These are phyloP conservation scores for Yamadazyma sp. DNA, from an alignment of 1,139 yeast genomes.

Conservation along the genomic window DNA sequence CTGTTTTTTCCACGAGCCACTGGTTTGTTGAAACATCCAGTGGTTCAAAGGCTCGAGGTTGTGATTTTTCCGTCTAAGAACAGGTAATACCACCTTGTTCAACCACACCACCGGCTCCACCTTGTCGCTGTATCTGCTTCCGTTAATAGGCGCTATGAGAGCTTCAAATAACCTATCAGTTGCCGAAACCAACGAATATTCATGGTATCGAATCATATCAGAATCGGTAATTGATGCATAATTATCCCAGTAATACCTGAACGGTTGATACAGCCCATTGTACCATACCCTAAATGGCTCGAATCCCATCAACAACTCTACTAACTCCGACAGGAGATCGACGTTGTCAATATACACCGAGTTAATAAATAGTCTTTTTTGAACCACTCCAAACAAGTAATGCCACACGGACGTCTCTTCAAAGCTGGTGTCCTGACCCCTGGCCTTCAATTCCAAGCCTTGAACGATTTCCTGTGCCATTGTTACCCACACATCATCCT, in stretches of 20 bases:
- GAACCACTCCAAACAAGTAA: slow-evolving; percentile 8
- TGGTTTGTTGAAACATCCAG: slow-evolving; percentile 27
- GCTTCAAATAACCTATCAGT: slow-evolving; percentile 20
- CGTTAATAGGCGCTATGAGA: slow-evolving; percentile 25
- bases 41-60: slow-evolving; percentile 25
- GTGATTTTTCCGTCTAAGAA: slow-evolving; percentile 19
- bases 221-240: slow-evolving; percentile 19
- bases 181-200: slow-evolving; percentile 15
- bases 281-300: slow-evolving; percentile 29
- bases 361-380: slow-evolving; percentile 10
- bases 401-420: slow-evolving; percentile 1
- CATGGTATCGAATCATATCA: slow-evolving; percentile 12
- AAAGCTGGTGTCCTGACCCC: slow-evolving; percentile 1
- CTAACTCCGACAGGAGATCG: slow-evolving; percentile 4
- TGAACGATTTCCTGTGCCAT: slow-evolving; percentile 25
- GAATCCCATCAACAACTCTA: slow-evolving; percentile 8
- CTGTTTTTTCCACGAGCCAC: slow-evolving; percentile 13
- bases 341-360: slow-evolving; percentile 15
- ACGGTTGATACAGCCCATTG: slow-evolving; percentile 29
- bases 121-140: slow-evolving; percentile 13
- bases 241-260: slow-evolving; percentile 29
- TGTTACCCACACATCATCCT: slow-evolving; percentile 15
- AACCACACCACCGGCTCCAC: slow-evolving; percentile 26
- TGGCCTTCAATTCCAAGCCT: slow-evolving; percentile 1
- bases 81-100: slow-evolving; percentile 31